Evolutionary conservation across 2,329 filamentous ascomycete genomes (phyloP).

Genomic region (Magnaporthales sp.): DNA sequence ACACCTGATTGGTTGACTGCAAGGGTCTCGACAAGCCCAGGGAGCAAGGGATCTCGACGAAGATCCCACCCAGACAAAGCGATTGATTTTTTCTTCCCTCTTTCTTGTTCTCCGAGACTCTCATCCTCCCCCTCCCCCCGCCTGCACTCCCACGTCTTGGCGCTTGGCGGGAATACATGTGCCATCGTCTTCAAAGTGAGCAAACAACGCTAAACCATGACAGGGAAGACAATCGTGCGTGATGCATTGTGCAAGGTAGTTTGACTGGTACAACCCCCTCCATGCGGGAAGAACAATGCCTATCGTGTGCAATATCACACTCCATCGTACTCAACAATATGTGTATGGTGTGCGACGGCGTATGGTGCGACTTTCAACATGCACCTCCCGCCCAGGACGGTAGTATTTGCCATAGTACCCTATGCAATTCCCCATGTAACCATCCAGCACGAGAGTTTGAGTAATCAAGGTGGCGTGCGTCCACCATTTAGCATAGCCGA

Average conservation of each 20-base stretch:
- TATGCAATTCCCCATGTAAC: neutral
- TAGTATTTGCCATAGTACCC: neutral
- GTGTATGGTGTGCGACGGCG: neutral
- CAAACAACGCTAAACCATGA: constrained; percentile 1
- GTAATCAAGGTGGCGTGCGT: neutral
- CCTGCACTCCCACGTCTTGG: constrained; percentile 1
- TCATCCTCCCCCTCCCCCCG: neutral
- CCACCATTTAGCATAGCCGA: neutral
- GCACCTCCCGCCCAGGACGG: neutral
- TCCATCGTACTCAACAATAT: neutral
- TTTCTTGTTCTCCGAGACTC: neutral
- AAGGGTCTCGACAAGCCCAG: neutral
- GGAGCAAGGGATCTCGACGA: neutral
- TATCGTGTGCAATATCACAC: neutral
- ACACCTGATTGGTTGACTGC: constrained; percentile 2
- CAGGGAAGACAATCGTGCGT: constrained; percentile 2
- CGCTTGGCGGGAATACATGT: constrained; percentile 2
- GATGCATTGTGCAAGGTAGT: neutral
- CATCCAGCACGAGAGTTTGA: neutral
- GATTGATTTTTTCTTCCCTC: neutral
- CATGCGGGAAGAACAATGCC: neutral
- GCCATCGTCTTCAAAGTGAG: neutral
- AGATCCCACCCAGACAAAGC: neutral
- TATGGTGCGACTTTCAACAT: neutral
- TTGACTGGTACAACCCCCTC: neutral